phyloP scores from a whole-genome alignment of 306 rosid species.

The Ormosia emarginata region DNA sequence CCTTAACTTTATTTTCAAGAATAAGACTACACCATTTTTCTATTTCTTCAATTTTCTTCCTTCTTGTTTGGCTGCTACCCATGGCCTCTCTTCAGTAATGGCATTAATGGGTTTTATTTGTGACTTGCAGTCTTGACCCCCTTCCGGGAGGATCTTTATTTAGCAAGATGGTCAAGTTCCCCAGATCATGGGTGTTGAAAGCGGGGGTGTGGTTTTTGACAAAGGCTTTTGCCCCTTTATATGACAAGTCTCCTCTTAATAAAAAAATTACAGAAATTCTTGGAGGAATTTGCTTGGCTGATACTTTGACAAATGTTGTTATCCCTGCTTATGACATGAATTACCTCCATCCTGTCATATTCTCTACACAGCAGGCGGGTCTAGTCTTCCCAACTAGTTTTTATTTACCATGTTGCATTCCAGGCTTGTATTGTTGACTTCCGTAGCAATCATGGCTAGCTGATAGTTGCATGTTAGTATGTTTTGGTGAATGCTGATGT shows the following conservation, averaged over 20 bases:
- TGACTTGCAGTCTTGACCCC: not conserved
- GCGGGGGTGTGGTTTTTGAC: not conserved
- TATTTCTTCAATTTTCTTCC: not conserved
- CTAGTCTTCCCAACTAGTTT: not conserved
- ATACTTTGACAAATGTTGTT: slow-evolving; percentile 17
- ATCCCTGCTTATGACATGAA: slow-evolving; percentile 21
- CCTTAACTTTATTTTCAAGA: not conserved
- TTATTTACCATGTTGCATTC: too few relatives aligned
- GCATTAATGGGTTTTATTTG: not conserved
- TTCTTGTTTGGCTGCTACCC: not conserved
- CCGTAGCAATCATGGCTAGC: not conserved
- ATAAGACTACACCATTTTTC: not conserved
- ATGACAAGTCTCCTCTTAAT: not conserved
- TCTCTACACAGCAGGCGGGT: not conserved
- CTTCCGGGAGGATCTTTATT: not conserved
- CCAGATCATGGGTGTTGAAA: not conserved
- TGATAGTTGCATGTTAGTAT: not conserved
- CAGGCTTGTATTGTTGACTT: not conserved
- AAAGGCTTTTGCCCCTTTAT: not conserved
- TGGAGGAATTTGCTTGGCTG: not conserved
- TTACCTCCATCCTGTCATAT: not conserved
- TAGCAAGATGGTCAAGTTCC: not conserved
- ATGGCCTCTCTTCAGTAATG: not conserved
- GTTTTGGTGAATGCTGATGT: not conserved
- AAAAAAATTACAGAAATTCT: not conserved